Evolutionary conservation across 371 early-diverging fungal genomes (phyloP), one percentile per base, ranked within the genome.

Genomic region (Rhizopus sp.): DNA sequence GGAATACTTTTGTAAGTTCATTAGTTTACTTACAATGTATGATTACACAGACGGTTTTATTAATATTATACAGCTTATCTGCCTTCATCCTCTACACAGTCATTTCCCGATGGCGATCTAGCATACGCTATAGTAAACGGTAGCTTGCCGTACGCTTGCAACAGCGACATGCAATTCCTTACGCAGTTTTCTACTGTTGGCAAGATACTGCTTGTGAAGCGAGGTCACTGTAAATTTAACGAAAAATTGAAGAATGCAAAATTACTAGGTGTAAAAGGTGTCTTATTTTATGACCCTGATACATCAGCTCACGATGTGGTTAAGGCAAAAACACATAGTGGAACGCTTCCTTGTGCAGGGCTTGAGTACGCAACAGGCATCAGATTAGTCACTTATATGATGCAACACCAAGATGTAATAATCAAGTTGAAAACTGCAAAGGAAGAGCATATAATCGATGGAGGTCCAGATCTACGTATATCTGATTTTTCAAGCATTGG

Each of bases 171-270:
- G 16, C 60, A 61, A 17, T 41, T 46, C 37, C 55, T 69, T 35
- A 47, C 48, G 0, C 23, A 23, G 23, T 23, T 23, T 23, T 23
- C 23, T 2, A 23, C 23, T 23, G 23, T 23, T 23, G 71, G 68
- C 5, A 69, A 78, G 47, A 64, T 80, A 13, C 44, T 74, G 15
- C 62, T 85, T 9, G 31, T 86, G 16, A 59, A 72, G 54, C 78
- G 85, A 35, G 85, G 85, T 9, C 53, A 55, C 31, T 85, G 85
- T 56, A 81, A 75, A 7, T 85, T 84, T 59, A 66, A 68, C 13
- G 72, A 69, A 7, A 86, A 85, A 57, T 4, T 63, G 5, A 10
- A 41, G 13, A 17, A 23, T 13, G 86, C 84, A 0, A 54, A 55
- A 9, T 44, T 70, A 39, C 66, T 76, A 0, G 70, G 68, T 12